These are phyloP conservation scores for Kwoniella pini DNA, from an alignment of 768 basidiomycete genomes.

Conservation along the genomic window DNA sequence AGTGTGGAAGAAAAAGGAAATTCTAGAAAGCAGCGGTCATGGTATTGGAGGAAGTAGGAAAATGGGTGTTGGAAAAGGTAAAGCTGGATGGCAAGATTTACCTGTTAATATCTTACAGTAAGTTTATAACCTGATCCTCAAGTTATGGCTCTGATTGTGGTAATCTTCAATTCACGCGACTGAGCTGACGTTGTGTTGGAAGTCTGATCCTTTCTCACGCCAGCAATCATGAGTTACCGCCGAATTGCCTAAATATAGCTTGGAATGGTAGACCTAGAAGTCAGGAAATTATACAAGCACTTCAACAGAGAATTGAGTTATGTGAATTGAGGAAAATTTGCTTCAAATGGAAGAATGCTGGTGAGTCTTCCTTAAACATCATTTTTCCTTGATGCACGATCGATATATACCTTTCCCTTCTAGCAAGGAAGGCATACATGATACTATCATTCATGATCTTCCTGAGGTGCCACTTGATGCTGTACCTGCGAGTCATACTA, in stretches of 20 bases:
- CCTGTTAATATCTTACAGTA: slow-evolving; percentile 24
- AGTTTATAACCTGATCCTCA: slow-evolving; percentile 6
- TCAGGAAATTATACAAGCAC: slow-evolving; percentile 12
- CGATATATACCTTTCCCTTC: not conserved
- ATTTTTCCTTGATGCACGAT: not conserved
- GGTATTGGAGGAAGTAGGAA: not conserved
- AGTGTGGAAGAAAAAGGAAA: too few relatives aligned
- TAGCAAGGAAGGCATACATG: too few relatives aligned
- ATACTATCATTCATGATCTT: too few relatives aligned
- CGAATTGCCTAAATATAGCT: not conserved
- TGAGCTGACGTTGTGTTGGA: not conserved
- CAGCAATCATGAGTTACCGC: not conserved
- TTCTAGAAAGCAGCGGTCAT: too few relatives aligned
- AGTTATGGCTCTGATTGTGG: not conserved
- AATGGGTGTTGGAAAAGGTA: slow-evolving; percentile 1
- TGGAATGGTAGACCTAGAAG: not conserved
- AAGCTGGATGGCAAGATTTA: slow-evolving; percentile 28
- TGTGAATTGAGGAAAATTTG: slow-evolving; percentile 15
- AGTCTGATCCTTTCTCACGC: slow-evolving; percentile 10
- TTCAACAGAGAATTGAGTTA: slow-evolving; percentile 13
- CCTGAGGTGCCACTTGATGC: too few relatives aligned
- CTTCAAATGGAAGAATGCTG: slow-evolving; percentile 18
- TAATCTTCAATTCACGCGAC: not conserved
- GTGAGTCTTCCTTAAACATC: slow-evolving; percentile 12
- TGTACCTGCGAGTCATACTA: too few relatives aligned